phyloP scores from a whole-genome alignment of 352 stramenopile species.

The Phytopythium montanum region DNA sequence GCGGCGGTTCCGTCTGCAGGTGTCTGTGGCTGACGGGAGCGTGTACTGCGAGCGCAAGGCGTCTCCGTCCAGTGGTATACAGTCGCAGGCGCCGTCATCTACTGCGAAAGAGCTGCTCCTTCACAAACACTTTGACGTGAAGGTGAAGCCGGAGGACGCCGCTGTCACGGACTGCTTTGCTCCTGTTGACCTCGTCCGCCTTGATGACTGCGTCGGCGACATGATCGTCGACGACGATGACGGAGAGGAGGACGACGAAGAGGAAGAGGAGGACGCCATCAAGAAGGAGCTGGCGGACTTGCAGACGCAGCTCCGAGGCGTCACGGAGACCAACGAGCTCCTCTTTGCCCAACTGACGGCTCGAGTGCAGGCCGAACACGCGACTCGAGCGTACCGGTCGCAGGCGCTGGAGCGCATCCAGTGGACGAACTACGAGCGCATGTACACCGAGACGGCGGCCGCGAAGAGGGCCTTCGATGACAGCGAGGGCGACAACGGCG shows the following conservation, averaged over 20 bases:
- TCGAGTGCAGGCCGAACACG: constrained; percentile 43
- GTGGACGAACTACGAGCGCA: constrained; percentile 57
- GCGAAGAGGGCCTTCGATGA: constrained; percentile 47
- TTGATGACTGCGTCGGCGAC: constrained; percentile 38
- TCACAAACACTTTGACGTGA: constrained; percentile 57
- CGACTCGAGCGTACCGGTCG: constrained; percentile 42
- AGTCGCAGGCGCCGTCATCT: neutral
- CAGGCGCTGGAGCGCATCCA: constrained; percentile 47
- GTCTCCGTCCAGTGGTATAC: neutral
- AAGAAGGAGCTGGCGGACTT: constrained; percentile 38
- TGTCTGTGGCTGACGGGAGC: constrained; percentile 36
- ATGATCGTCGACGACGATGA: constrained; percentile 32
- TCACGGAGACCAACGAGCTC: constrained; percentile 40
- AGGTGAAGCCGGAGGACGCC: constrained; percentile 25
- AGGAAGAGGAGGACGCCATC: constrained; percentile 44
- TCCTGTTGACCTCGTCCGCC: constrained; percentile 18
- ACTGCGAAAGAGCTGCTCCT: constrained; percentile 38
- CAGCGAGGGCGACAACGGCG: constrained; percentile 38
- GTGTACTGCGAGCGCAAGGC: constrained; percentile 34
- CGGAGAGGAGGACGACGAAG: constrained; percentile 43
- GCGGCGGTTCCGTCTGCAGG: constrained; percentile 35
- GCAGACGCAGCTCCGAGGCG: constrained; percentile 40
- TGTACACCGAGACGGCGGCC: constrained; percentile 55
- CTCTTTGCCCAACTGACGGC: constrained; percentile 31
- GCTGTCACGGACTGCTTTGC: constrained; percentile 41